phyloP scores from a whole-genome alignment of 345 rosid genomes.

The Trapa bicornis region DNA sequence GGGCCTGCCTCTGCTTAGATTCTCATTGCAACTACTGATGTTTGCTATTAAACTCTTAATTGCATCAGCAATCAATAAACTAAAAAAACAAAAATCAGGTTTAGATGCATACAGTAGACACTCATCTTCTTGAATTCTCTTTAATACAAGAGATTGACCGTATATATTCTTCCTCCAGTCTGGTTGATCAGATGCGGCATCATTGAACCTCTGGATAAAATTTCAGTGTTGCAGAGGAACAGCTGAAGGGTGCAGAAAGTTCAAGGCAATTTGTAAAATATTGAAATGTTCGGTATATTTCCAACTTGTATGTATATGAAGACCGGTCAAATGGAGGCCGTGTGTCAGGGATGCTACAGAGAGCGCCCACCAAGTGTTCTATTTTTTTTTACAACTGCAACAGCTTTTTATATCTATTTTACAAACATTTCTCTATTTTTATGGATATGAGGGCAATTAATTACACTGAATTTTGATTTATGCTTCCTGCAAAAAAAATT shows the following conservation, averaged over 20 bases:
- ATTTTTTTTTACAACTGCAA: not conserved
- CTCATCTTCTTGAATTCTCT: too few species aligned
- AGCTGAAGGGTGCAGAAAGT: not conserved
- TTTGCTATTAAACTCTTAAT: not conserved
- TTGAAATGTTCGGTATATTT: not conserved
- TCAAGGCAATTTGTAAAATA: not conserved
- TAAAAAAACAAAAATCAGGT: too few species aligned
- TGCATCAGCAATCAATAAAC: not conserved
- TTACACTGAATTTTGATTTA: too few species aligned
- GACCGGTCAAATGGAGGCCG: slow-evolving; percentile 1
- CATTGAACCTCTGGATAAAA: too few species aligned
- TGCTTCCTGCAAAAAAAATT: too few species aligned
- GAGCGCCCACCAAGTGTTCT: not conserved
- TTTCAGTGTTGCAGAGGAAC: too few species aligned
- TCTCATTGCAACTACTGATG: not conserved
- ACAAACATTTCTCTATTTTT: not conserved
- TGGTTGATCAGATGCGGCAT: too few species aligned
- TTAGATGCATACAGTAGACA: too few species aligned
- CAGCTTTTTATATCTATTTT: not conserved
- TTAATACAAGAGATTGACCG: too few species aligned
- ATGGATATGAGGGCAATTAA: not conserved
- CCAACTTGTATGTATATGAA: not conserved
- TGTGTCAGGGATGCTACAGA: not conserved
- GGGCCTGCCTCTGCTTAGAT: not conserved
- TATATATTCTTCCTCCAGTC: too few species aligned